Conservation (phyloP, 2,329 filamentous ascomycete genomes). For the Phialocephala subalpina region DNA sequence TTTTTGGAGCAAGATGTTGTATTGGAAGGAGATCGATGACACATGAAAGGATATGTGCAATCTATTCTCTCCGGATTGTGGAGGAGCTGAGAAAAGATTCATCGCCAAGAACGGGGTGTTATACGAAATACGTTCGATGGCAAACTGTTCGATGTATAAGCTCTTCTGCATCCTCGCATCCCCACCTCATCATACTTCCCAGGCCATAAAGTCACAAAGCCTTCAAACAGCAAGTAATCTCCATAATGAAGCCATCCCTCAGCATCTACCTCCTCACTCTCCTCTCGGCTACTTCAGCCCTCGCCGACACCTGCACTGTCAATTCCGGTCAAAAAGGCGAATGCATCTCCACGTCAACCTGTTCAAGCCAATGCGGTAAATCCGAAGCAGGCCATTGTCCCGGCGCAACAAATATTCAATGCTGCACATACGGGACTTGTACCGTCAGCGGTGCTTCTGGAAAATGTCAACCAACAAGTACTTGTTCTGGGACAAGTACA, state of each 20-base stretch:
- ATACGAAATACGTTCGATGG: background rate
- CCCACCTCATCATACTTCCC: background rate
- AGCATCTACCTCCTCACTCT: background rate
- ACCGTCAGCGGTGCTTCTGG: background rate
- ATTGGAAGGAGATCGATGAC: background rate
- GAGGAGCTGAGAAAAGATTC: background rate
- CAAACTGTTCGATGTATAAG: background rate
- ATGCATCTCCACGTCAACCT: background rate
- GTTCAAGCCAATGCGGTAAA: background rate
- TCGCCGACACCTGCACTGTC: background rate
- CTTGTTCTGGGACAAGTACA: background rate
- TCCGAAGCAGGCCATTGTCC: slow-evolving; percentile 1
- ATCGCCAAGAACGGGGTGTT: background rate
- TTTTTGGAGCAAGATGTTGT: background rate
- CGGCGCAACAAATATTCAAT: background rate
- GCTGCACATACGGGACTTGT: slow-evolving; percentile 1
- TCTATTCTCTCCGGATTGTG: too few species aligned
- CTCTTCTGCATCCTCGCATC: background rate
- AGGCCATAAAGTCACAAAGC: too few species aligned
- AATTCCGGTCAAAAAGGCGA: slow-evolving; percentile 3
- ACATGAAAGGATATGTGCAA: too few species aligned
- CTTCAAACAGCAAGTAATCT: background rate
- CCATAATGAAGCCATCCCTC: background rate
- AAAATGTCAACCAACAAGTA: background rate
- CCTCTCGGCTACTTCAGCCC: background rate